Conservation (phyloP, 73 alveolate species). For the Paramecium sexaurelia region DNA sequence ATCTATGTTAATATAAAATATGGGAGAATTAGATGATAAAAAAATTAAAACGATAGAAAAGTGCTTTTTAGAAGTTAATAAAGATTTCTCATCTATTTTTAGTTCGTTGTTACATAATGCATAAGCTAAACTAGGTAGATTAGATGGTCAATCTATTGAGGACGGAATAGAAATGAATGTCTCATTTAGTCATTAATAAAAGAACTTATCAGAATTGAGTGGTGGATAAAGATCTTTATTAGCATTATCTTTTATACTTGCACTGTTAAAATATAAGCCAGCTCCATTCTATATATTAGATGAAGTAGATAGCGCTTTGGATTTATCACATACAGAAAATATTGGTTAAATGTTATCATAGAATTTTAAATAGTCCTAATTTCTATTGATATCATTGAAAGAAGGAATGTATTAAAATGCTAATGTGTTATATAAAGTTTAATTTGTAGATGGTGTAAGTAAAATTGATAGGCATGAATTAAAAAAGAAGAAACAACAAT, state of each 20-base stretch:
- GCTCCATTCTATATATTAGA: slow-evolving; percentile 98
- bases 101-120: slow-evolving; percentile 89
- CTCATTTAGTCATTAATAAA: slow-evolving; percentile 93
- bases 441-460: slow-evolving; percentile 88
- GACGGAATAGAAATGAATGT: slow-evolving; percentile 96
- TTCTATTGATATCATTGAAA: slow-evolving; percentile 93
- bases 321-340: slow-evolving; percentile 96
- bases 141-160: slow-evolving; percentile 76
- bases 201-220: slow-evolving; percentile 84
- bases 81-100: slow-evolving; percentile 84
- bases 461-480: slow-evolving; percentile 84
- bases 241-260: slow-evolving; percentile 90
- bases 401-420: slow-evolving; percentile 99
- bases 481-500: slow-evolving; percentile 62
- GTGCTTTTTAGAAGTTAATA: slow-evolving; percentile 72
- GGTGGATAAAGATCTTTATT: slow-evolving; percentile 98
- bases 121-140: slow-evolving; percentile 83
- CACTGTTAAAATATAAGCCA: slow-evolving; percentile 88
- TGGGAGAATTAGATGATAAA: slow-evolving; percentile 85
- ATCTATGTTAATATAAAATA: slow-evolving; percentile 80
- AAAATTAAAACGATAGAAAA: slow-evolving; percentile 72
- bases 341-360: slow-evolving; percentile 69
- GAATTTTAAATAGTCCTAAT: slow-evolving; percentile 62
- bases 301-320: slow-evolving; percentile 99
- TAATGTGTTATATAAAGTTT: slow-evolving; percentile 95